Base-by-base conservation (phyloP, 768 basidiomycete genomes). In the Phanerochaete sordida region DNA sequence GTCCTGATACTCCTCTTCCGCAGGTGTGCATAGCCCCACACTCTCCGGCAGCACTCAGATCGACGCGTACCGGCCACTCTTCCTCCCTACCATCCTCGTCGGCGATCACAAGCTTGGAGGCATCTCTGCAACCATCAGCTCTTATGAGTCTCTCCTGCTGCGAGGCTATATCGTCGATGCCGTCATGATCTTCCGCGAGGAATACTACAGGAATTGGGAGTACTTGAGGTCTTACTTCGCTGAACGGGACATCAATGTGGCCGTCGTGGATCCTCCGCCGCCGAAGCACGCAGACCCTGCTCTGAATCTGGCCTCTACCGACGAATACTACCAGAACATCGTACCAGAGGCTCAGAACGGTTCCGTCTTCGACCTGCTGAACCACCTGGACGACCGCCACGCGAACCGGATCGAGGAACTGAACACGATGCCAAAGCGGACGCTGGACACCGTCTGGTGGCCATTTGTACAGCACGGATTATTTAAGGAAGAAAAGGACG, bases 381-480 rank as follows among this genome's bases (percentile, higher is more conserved):
- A 76, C 3, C 79, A 85, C 65, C 74, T 98, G 26, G 86, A 93
- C 64, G 61, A 69, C 9, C 76, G 81, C 35, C 95, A 98, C 72
- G 62, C 69, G 0, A 66, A 71, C n/a, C 81, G 96, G 6, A 71
- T 97, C n/a, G 69, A 79, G 12, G 84, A 90, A 45, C 82, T 98
- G 8, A 81, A 86, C 51, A 81, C 87, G 0, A 93, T 96, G 86
- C 84, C 93, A 2, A 76, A 76, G 11, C 82, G 95, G 37, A 87
- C 94, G 0, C 76, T 91, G 46, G 81, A 93, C 56, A 79, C 80
- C 1, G 79, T 97, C 47, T 98, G 96, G 96, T 98, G 95, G 93
- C 96, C 96, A 0, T 98, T 98, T 69, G 93, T 94, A 1, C 96
- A 98, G 69, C 96, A 98, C 64, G 84, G 84, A 0, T 77, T 86